phyloP scores from a whole-genome alignment of 345 rosid genomes.

The Populus deltoides region DNA sequence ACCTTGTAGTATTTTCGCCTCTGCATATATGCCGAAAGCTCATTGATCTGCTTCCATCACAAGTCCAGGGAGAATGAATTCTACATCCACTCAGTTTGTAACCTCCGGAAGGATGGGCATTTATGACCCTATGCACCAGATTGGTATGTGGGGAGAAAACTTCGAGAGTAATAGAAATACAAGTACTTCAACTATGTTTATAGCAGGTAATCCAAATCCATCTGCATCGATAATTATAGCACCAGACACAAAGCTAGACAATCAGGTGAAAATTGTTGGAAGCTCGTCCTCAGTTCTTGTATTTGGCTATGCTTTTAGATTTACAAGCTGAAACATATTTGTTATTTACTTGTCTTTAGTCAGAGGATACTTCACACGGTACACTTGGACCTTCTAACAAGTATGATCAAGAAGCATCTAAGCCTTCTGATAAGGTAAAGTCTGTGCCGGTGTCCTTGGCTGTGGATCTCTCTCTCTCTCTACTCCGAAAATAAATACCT shows the following conservation, averaged over 20 bases:
- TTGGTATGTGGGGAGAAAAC: slow-evolving; percentile 81
- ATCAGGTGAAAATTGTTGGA: slow-evolving; percentile 47
- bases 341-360: slow-evolving; percentile 44
- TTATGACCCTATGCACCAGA: slow-evolving; percentile 67
- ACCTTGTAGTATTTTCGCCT: neutral
- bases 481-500: neutral
- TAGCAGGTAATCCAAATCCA: slow-evolving; percentile 17
- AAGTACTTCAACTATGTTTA: slow-evolving; percentile 37
- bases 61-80: slow-evolving; percentile 62
- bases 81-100: slow-evolving; percentile 72
- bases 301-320: neutral
- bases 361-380: slow-evolving; percentile 78
- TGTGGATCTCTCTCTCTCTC: neutral
- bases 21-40: slow-evolving; percentile 20
- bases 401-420: slow-evolving; percentile 79
- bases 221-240: slow-evolving; percentile 33
- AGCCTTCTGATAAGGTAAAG: slow-evolving; percentile 66
- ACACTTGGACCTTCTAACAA: slow-evolving; percentile 51
- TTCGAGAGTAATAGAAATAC: slow-evolving; percentile 54
- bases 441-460: neutral
- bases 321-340: slow-evolving; percentile 17
- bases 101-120: slow-evolving; percentile 63
- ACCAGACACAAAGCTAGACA: slow-evolving; percentile 52
- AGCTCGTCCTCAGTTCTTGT: slow-evolving; percentile 11
- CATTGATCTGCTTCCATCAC: slow-evolving; percentile 19